Conservation (phyloP, 352 stramenopile species). For the Pythium apleroticum region DNA sequence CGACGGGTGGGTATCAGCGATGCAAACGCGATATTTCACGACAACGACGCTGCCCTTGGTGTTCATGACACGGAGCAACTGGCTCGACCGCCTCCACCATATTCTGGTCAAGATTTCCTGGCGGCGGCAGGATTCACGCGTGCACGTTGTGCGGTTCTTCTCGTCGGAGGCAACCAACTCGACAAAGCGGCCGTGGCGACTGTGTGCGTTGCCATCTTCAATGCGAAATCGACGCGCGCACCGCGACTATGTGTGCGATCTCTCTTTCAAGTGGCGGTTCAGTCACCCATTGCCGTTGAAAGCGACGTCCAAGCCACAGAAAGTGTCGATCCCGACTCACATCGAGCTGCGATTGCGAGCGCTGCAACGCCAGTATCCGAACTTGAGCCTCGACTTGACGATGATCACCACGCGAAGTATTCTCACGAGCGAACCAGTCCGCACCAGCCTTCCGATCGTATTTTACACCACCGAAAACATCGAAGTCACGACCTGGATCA, state of each 20-base stretch:
- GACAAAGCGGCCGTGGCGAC: background rate
- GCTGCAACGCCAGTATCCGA: slow-evolving; percentile 12
- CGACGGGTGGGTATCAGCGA: slow-evolving; percentile 4
- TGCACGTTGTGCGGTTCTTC: slow-evolving; percentile 12
- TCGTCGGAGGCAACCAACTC: background rate
- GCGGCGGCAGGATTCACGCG: slow-evolving; percentile 8
- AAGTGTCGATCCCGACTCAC: slow-evolving; percentile 11
- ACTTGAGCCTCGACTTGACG: slow-evolving; percentile 16
- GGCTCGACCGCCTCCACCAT: slow-evolving; percentile 24
- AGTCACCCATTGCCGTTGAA: slow-evolving; percentile 4
- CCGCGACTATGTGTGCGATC: slow-evolving; percentile 4
- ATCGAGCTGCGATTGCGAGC: slow-evolving; percentile 12
- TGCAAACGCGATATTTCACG: slow-evolving; percentile 4
- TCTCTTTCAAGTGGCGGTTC: slow-evolving; percentile 7
- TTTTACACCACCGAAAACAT: slow-evolving; percentile 20
- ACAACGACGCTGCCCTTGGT: background rate
- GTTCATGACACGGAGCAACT: slow-evolving; percentile 21
- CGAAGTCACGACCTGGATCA: slow-evolving; percentile 24
- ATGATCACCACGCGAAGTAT: slow-evolving; percentile 20
- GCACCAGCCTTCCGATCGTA: slow-evolving; percentile 7
- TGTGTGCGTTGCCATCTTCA: background rate
- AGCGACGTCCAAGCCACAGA: background rate
- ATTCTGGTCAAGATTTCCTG: slow-evolving; percentile 6
- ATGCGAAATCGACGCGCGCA: background rate
- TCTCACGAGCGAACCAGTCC: background rate